Evolutionary conservation across 2,329 filamentous ascomycete genomes (phyloP).

Genomic region (Colletotrichum sp.): DNA sequence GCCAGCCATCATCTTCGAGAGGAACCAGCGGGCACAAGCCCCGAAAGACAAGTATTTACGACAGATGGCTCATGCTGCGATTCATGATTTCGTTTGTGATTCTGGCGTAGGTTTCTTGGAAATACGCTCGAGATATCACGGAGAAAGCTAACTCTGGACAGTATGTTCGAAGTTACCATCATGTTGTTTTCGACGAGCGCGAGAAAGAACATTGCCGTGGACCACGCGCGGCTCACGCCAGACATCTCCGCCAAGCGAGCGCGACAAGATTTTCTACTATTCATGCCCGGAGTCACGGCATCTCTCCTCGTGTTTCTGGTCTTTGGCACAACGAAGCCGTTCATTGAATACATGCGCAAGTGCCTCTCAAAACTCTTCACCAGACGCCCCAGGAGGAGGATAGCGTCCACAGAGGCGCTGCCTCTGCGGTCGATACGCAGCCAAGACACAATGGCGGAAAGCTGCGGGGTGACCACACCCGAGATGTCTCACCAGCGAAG

Average conservation of each 20-base stretch:
- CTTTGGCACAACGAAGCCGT: slow-evolving; percentile 26
- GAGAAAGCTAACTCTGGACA: slow-evolving; percentile 1
- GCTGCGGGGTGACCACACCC: neutral
- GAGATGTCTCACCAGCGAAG: neutral
- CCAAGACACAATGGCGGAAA: neutral
- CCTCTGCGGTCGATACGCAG: neutral
- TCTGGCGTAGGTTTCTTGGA: slow-evolving; percentile 32
- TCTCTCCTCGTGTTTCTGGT: slow-evolving; percentile 25
- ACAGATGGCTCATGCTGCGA: slow-evolving; percentile 47
- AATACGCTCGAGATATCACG: no score
- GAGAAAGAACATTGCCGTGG: slow-evolving; percentile 31
- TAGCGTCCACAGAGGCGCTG: neutral
- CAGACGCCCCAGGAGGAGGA: neutral
- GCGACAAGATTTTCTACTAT: slow-evolving; percentile 19
- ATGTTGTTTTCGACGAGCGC: slow-evolving; percentile 42
- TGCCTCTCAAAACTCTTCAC: neutral
- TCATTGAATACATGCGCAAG: slow-evolving; percentile 22
- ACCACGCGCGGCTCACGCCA: slow-evolving; percentile 29
- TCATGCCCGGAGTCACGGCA: slow-evolving; percentile 28
- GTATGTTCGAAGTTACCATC: slow-evolving; percentile 39
- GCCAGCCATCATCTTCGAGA: neutral
- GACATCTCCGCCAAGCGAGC: slow-evolving; percentile 32
- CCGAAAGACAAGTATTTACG: slow-evolving; percentile 37
- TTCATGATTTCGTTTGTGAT: slow-evolving; percentile 48
- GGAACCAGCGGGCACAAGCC: neutral